Evolutionary conservation across 2,329 filamentous ascomycete species (phyloP).

Genomic region (Coniochaeta pulveracea): DNA sequence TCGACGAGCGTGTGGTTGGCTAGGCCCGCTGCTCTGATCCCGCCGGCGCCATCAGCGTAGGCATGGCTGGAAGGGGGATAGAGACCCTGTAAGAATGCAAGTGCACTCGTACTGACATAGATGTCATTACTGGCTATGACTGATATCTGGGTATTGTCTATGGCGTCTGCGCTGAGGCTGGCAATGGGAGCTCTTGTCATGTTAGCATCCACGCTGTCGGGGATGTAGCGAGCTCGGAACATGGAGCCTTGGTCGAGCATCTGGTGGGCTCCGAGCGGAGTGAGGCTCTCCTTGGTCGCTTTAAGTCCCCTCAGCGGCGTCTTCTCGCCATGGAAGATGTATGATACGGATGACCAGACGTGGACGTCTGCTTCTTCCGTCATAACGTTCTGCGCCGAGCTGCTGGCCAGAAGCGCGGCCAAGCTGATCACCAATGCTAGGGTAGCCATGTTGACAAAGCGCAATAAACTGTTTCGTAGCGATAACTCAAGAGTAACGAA

Average conservation of each 20-base stretch:
- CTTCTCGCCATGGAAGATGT: slow-evolving; percentile 41
- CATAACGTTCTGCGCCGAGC: slow-evolving; percentile 21
- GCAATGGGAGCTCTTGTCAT: slow-evolving; percentile 26
- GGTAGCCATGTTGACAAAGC: slow-evolving; percentile 10
- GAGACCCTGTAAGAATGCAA: slow-evolving; percentile 72
- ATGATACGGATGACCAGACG: slow-evolving; percentile 38
- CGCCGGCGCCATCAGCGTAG: slow-evolving; percentile 24
- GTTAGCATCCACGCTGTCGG: slow-evolving; percentile 13
- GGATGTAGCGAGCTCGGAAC: slow-evolving; percentile 38
- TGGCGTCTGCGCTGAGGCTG: slow-evolving; percentile 27
- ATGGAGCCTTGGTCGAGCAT: slow-evolving; percentile 33
- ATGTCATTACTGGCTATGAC: slow-evolving; percentile 28
- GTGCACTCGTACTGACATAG: slow-evolving; percentile 53
- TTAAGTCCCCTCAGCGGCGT: slow-evolving; percentile 25
- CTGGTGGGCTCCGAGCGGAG: slow-evolving; percentile 42
- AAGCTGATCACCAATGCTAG: slow-evolving; percentile 11
- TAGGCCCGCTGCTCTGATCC: slow-evolving; percentile 12
- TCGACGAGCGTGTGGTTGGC: slow-evolving; percentile 39
- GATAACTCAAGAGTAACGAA: too few relatives aligned
- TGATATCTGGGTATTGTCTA: slow-evolving; percentile 36
- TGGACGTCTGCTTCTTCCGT: slow-evolving; percentile 23
- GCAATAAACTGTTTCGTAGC: too few relatives aligned
- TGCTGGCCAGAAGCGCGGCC: slow-evolving; percentile 12
- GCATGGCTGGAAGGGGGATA: slow-evolving; percentile 56
- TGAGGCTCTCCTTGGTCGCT: slow-evolving; percentile 24